Conservation (phyloP, 345 rosid genomes). For the Eucalyptus polyanthemos region DNA sequence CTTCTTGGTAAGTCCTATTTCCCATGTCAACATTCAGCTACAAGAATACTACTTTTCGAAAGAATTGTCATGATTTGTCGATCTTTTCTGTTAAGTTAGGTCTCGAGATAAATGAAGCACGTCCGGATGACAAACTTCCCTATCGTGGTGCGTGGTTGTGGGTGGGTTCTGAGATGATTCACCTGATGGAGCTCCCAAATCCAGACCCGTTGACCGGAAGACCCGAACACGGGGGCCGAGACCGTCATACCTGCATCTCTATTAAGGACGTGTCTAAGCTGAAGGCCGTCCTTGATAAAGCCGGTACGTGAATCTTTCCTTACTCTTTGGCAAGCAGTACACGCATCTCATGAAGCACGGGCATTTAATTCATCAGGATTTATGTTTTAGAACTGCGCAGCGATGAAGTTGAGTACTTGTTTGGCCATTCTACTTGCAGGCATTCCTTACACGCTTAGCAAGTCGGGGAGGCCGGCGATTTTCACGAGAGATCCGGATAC, state of each 20-base stretch:
- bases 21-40: neutral
- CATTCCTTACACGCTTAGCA: conserved; percentile 66
- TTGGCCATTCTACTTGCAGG: conserved; percentile 20
- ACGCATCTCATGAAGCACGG: neutral
- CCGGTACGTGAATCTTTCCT: conserved; percentile 27
- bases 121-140: conserved; percentile 91
- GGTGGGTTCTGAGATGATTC: conserved; percentile 98
- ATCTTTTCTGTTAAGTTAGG: conserved; percentile 16
- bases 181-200: conserved; percentile 97
- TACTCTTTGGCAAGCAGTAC: neutral
- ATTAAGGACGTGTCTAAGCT: conserved; percentile 67
- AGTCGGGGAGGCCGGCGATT: conserved; percentile 85
- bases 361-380: neutral
- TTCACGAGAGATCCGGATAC: conserved; percentile 91
- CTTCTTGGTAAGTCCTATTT: conserved; percentile 31
- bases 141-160: conserved; percentile 95
- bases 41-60: neutral
- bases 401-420: neutral
- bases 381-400: neutral
- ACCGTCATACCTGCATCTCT: conserved; percentile 84
- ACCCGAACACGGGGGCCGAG: conserved; percentile 88
- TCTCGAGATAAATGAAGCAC: conserved; percentile 84
- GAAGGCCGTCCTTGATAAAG: conserved; percentile 62
- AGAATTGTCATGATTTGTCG: neutral
- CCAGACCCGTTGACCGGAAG: conserved; percentile 93